Evolutionary conservation across 2,329 filamentous ascomycete species (phyloP).

Genomic region (Fusarium acutatum): DNA sequence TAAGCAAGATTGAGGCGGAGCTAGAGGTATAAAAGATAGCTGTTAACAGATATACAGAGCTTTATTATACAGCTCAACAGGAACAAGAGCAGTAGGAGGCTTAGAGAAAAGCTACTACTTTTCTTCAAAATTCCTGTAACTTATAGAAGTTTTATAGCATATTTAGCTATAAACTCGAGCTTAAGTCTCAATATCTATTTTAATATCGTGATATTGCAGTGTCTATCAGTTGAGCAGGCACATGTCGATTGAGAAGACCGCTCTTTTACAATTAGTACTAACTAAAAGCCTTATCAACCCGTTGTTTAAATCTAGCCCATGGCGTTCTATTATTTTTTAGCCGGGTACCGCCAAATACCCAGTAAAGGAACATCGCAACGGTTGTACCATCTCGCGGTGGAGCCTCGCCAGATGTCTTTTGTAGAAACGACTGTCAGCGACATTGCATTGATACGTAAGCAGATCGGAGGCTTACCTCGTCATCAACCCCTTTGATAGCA

Average conservation of each 20-base stretch:
- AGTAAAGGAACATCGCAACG: background rate
- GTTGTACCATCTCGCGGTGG: background rate
- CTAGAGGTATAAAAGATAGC: background rate
- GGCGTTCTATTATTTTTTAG: background rate
- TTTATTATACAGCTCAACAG: background rate
- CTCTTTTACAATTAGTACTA: background rate
- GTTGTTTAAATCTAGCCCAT: background rate
- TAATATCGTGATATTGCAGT: too few relatives aligned
- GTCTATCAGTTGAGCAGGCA: too few relatives aligned
- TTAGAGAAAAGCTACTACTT: background rate
- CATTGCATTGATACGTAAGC: background rate
- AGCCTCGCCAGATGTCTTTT: background rate
- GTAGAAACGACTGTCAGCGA: background rate
- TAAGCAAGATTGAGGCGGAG: background rate
- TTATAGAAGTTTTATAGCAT: too few relatives aligned
- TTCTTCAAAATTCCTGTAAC: too few relatives aligned
- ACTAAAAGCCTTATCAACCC: background rate
- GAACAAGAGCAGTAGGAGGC: background rate
- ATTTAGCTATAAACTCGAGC: too few relatives aligned
- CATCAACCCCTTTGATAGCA: background rate
- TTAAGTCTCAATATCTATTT: too few relatives aligned
- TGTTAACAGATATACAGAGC: accelerated
- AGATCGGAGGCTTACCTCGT: background rate
- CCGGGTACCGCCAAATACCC: background rate
- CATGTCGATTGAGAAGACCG: background rate